Evolutionary conservation across 139 green algal species (phyloP).

Genomic region (Desmodesmus armatus): DNA sequence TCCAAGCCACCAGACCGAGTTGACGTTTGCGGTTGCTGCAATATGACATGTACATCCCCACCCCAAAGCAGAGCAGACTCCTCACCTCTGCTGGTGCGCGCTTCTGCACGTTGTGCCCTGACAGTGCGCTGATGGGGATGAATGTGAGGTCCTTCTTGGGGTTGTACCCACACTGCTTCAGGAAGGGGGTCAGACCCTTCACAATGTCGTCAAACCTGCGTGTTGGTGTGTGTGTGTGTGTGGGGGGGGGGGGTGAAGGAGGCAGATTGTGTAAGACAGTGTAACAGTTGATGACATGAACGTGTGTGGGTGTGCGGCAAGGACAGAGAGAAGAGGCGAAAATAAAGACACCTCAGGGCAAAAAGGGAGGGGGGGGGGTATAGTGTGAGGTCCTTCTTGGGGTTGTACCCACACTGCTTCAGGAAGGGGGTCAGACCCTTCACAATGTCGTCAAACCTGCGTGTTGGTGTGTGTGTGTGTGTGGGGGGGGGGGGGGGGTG

Average conservation of each 20-base stretch:
- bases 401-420: conserved; percentile 89
- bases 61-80: neutral
- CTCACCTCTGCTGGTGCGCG: conserved; percentile 42
- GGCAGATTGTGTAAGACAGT: neutral
- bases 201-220: conserved; percentile 92
- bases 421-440: conserved; percentile 93
- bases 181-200: conserved; percentile 91
- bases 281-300: too few species aligned
- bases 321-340: too few species aligned
- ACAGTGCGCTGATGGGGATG: conserved; percentile 93
- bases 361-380: too few species aligned
- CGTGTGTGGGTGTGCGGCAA: too few species aligned
- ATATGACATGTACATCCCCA: too few species aligned
- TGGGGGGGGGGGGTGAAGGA: too few species aligned
- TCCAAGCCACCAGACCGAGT: too few species aligned
- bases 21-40: too few species aligned
- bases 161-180: conserved; percentile 91
- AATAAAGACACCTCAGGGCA: too few species aligned
- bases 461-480: too few species aligned
- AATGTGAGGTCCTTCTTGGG: conserved; percentile 92
- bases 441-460: conserved; percentile 92
- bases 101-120: conserved; percentile 93
- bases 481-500: too few species aligned
- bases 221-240: too few species aligned
- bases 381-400: conserved; percentile 91